A percentile compares a stretch with the other conserved stretches of the same genome.
phyloP scores from a whole-genome alignment of 345 rosid species.

The Mercurialis annua region DNA sequence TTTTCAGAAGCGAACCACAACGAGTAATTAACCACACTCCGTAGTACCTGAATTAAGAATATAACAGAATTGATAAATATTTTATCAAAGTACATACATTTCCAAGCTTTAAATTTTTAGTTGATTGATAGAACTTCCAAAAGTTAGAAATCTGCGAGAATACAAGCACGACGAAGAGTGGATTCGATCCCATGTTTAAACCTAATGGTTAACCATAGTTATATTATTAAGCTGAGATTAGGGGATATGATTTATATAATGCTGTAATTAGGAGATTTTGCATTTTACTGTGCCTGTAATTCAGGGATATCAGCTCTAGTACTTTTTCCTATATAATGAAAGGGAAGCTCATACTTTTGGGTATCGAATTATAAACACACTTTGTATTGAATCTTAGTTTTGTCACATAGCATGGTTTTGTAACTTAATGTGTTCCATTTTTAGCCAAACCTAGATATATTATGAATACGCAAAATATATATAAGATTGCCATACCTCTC shows the following conservation, averaged over 20 bases:
- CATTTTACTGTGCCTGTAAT: too few species aligned
- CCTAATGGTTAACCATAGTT: too few species aligned
- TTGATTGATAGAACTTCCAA: not conserved
- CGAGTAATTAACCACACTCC: conserved; percentile 93
- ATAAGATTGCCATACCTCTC: conserved; percentile 41
- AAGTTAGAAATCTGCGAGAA: not conserved
- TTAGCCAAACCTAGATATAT: not conserved
- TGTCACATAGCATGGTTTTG: too few species aligned
- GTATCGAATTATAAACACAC: too few species aligned
- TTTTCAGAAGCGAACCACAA: conserved; percentile 55
- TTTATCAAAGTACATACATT: not conserved
- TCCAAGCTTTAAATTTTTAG: not conserved
- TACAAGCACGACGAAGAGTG: not conserved
- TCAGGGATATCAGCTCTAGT: too few species aligned
- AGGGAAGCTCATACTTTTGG: too few species aligned
- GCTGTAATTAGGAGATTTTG: not conserved
- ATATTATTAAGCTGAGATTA: too few species aligned
- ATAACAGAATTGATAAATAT: not conserved
- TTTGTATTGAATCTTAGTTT: too few species aligned
- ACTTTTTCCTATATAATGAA: too few species aligned
- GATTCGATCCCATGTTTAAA: not conserved
- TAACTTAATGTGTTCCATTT: not conserved
- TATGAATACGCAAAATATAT: not conserved
- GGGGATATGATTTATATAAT: not conserved
- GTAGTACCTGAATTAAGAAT: conserved; percentile 50